Base-by-base conservation (phyloP, 2,329 filamentous ascomycete species). In the Epichloe uncinata region DNA sequence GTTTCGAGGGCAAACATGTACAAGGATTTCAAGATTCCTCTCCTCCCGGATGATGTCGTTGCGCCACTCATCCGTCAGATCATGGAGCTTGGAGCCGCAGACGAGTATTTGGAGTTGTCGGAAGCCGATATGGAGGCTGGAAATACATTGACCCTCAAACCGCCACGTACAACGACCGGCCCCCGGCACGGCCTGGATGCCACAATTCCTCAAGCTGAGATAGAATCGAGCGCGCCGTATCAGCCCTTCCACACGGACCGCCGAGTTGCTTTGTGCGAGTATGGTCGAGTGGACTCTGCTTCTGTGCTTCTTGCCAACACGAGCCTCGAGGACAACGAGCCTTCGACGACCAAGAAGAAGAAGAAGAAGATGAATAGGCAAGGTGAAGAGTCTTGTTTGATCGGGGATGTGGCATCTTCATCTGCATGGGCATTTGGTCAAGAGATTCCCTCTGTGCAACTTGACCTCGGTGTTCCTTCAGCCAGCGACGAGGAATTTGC, bases 231-330 rank as follows among this genome's bases (percentile, higher is more conserved):
- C 61, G 86, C 90, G 4, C 88, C 91, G 2, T 97, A 95, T 59
- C 90, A 95, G 60, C 91, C 93, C 1, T 96, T 97, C 70, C 91
- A 97, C 63, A 93, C 90, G 0, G 90, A 97, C 61, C 79, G 81
- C 49, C 81, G 91, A 3, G 86, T 97, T 42, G 79, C 76, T n/a
- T 72, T 96, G 30, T 85, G 82, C 56, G 77, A 88, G 41, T 86
- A 84, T 61, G 66, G 61, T 36, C 55, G 58, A 8, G 41, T 18
- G 11, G 63, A 69, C 12, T 60, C 65, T 8, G 58, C 71, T 18
- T 66, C 71, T 26, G 61, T 60, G 3, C 61, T 71, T 13, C 58
- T 77, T 34, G 65, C 67, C 3, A 66, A 71, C 18, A 60, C 66
- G 22, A 67, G 61, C 18, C 59, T 74, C 22, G 68, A 74, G 45